Evolutionary conservation across 345 rosid genomes (phyloP), one percentile per base, ranked within the genome.

Genomic region (Draba incana): DNA sequence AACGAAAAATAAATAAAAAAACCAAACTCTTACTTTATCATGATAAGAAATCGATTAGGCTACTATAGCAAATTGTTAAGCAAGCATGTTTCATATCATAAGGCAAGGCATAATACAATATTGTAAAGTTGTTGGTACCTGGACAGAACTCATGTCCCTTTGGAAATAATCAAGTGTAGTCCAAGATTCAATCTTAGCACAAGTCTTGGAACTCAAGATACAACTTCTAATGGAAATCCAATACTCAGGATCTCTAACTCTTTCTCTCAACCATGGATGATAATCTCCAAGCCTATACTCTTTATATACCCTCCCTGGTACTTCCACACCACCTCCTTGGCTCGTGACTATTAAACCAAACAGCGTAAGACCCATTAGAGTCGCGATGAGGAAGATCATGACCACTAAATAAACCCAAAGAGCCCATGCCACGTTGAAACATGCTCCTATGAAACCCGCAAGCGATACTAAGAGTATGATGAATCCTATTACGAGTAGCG

Each of bases 401-500:
- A 89, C 90, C 62, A 88, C 89, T 49, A 95, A 59, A 79, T 95
- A 95, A 3, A 95, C 81, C 99, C 99, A 92, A 6, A 95, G 98
- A n/a, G 89, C 97, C 89, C 89, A 95, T 24, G 85, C 85, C 39
- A 95, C 86, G 70, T 81, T 74, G 38, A 92, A 95, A 28, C 99
- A 95, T 0, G 98, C 96, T 20, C 99, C 98, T 20, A 92, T 84
- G 77, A 95, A 95, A 1, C 99, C 99, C 0, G 88, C 92, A 6
- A 95, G 75, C 2, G 99, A 95, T 37, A 92, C 77, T 30, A 91
- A 52, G 4, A 95, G 79, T 66, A 95, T 81, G 7, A 88, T 77
- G 75, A 94, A 94, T 7, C 98, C 98, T 10, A 95, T 30, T 2
- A 89, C 84, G 0, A 95, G 85, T 31, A 92, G 86, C 4, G 96